Percentiles rank a stretch among this genome's conserved stretches.
Conservation (phyloP, 2,329 filamentous ascomycete species). For the Fusarium papillatum region DNA sequence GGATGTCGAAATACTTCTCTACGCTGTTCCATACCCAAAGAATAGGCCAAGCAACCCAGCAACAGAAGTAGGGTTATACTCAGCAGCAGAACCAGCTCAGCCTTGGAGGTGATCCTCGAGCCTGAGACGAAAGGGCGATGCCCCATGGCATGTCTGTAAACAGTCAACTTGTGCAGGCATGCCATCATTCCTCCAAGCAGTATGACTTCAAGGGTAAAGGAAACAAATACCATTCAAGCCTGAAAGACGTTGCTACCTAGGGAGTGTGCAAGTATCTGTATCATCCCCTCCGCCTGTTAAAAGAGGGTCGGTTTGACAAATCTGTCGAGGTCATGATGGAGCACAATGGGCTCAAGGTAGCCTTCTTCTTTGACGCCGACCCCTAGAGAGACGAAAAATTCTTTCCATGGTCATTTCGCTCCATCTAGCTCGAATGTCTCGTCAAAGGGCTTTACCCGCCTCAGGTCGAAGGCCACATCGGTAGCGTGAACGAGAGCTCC, state of each 20-base stretch:
- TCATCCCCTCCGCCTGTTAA: too few species aligned
- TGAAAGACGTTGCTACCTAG: too few species aligned
- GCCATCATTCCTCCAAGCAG: neutral
- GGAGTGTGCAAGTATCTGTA: too few species aligned
- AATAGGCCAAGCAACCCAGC: neutral
- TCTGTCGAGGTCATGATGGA: neutral
- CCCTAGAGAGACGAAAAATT: neutral
- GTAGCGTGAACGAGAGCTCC: neutral
- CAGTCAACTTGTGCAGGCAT: neutral
- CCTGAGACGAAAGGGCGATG: neutral
- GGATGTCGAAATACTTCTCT: neutral
- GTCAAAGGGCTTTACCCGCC: neutral
- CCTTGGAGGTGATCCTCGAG: neutral
- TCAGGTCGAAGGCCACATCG: neutral
- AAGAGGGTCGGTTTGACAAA: too few species aligned
- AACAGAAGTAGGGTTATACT: neutral
- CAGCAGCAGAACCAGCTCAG: neutral
- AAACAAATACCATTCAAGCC: too few species aligned
- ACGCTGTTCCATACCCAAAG: neutral
- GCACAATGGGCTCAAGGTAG: neutral
- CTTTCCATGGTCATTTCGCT: neutral
- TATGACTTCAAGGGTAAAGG: neutral
- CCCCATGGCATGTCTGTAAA: neutral
- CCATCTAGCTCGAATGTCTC: neutral
- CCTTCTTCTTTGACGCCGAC: constrained; percentile 4